Evolutionary conservation across 2,329 filamentous ascomycete species (phyloP), one percentile per base, ranked within the genome.

Genomic region (Alternaria sp.): DNA sequence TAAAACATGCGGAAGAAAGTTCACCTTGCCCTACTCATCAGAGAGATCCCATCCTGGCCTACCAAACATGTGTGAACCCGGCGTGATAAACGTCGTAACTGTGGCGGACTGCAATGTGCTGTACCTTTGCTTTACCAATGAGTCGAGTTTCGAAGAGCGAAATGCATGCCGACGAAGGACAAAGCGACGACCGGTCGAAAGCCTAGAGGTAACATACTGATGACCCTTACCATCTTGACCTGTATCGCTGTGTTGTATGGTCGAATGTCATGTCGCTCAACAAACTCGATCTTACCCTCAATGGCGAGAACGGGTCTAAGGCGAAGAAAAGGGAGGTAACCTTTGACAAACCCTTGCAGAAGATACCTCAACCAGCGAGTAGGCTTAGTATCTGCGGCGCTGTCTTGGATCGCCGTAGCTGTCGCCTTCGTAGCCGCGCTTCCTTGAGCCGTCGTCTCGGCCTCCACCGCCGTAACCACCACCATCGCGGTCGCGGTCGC

Each of bases 371-470:
- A 63, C 60, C 54, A 49, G 36, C 77, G 56, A 36, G 21, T 50
- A 40, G 50, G 61, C 70, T 79, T 67, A 88, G 75, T 88, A 89
- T 73, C 86, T 82, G 72, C 86, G 82, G 74, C 85, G 83, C 69
- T 81, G 82, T 68, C 86, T 83, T 50, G 83, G 82, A 78, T 97
- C 93, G 73, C 97, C 92, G 80, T 93, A 89, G 66, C 86, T 85
- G 75, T 88, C 88, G 73, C 90, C 90, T 51, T 96, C 93, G 78
- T 90, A 74, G 48, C 74, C 71, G 76, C 78, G 62, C 66, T 76
- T 78, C 17, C 78, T 68, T 46, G 81, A 80, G 60, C 80, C 77
- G 60, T 83, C 81, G 64, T 72, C 70, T 10, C 69, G 63, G 46
- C 66, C 61, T 26, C 61, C 63, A 31, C 64, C 59, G 28, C 58